A percentile compares a stretch with the other conserved stretches of the same genome.
phyloP scores from a whole-genome alignment of 2,329 filamentous ascomycete species.

The Incumbomyces delicatus region DNA sequence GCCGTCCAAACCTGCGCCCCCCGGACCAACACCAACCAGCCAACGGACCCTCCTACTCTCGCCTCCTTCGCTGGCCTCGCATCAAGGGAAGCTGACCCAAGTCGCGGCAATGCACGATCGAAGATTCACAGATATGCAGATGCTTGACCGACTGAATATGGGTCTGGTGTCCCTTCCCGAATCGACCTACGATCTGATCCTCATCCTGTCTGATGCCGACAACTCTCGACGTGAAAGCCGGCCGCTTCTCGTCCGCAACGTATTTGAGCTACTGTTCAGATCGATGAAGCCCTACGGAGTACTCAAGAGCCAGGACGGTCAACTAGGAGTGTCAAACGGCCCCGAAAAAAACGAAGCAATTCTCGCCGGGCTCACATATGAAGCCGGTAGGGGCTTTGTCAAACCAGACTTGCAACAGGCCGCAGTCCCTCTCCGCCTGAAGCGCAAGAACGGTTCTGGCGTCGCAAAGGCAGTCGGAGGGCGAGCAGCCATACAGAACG shows the following conservation, averaged over 20 bases:
- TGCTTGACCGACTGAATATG: slow-evolving; percentile 85
- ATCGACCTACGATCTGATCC: slow-evolving; percentile 70
- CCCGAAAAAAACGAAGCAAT: slow-evolving; percentile 67
- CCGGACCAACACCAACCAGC: slow-evolving; percentile 10
- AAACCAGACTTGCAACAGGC: slow-evolving; percentile 58
- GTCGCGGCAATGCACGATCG: slow-evolving; percentile 67
- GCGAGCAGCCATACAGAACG: slow-evolving; percentile 5
- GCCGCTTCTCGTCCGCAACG: slow-evolving; percentile 54
- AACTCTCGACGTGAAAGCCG: slow-evolving; percentile 56
- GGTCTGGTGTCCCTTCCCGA: slow-evolving; percentile 69
- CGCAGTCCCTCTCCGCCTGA: slow-evolving; percentile 53
- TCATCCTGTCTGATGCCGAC: slow-evolving; percentile 72
- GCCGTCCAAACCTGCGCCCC: slow-evolving; percentile 22
- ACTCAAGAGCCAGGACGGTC: slow-evolving; percentile 59
- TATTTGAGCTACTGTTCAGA: slow-evolving; percentile 59
- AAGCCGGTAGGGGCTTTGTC: slow-evolving; percentile 54
- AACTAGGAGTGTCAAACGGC: slow-evolving; percentile 36
- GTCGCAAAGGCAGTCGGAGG: slow-evolving; percentile 21
- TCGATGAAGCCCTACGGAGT: slow-evolving; percentile 61
- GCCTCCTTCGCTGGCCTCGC: slow-evolving; percentile 77
- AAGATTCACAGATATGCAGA: slow-evolving; percentile 76
- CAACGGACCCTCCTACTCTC: slow-evolving; percentile 71
- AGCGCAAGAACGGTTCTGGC: slow-evolving; percentile 32
- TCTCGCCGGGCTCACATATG: slow-evolving; percentile 62
- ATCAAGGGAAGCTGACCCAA: slow-evolving; percentile 65